phyloP scores from a whole-genome alignment of 2,329 filamentous ascomycete genomes.

The Sarocladium kiliense region DNA sequence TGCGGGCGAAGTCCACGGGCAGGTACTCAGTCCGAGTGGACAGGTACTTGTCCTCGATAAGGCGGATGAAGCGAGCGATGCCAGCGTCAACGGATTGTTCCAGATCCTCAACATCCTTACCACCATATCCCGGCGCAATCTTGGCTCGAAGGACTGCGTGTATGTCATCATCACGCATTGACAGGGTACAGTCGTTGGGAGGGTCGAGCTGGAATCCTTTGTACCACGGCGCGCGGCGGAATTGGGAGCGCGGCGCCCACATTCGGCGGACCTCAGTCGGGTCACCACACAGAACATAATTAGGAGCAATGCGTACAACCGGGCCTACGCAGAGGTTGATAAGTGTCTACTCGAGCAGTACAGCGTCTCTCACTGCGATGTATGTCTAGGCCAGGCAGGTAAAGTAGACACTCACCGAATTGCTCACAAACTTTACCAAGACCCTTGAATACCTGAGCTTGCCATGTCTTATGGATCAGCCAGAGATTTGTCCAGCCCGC shows the following conservation, averaged over 20 bases:
- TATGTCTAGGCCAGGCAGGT: constrained; percentile 9
- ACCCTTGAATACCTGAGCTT: not conserved
- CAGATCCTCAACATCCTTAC: constrained; percentile 24
- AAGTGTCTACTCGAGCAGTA: not conserved
- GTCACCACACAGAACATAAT: constrained; percentile 24
- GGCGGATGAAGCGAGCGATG: constrained; percentile 28
- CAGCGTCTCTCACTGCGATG: not conserved
- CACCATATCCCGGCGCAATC: constrained; percentile 20
- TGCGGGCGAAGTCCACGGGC: constrained; percentile 39
- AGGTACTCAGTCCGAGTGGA: constrained; percentile 26
- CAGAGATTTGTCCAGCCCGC: constrained; percentile 24
- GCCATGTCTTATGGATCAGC: constrained; percentile 18
- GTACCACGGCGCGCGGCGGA: constrained; percentile 33
- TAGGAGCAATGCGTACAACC: constrained; percentile 22
- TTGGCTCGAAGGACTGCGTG: constrained; percentile 34
- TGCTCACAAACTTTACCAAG: constrained; percentile 5
- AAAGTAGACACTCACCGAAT: constrained; percentile 11
- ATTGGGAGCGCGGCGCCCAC: constrained; percentile 22
- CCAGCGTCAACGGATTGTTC: constrained; percentile 35
- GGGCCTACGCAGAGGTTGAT: constrained; percentile 16
- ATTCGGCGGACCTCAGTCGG: constrained; percentile 22
- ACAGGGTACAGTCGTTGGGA: constrained; percentile 44
- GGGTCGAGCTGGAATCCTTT: constrained; percentile 45
- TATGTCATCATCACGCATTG: constrained; percentile 38
- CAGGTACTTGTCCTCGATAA: constrained; percentile 35